Conservation (phyloP, 345 rosid species). For the Populus pruinosa region DNA sequence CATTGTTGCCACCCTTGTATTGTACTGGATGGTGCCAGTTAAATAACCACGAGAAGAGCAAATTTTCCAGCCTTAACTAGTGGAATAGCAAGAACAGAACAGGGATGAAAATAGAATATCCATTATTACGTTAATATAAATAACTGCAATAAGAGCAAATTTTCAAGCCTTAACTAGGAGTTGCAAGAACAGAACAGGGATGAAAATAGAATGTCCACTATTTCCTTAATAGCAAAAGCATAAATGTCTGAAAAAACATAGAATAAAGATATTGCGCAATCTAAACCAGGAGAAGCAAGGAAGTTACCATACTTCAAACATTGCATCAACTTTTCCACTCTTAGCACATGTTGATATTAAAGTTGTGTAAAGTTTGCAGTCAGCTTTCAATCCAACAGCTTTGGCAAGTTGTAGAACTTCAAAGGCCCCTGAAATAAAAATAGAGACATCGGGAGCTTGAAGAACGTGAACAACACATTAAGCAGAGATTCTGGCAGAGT, state of each 20-base stretch:
- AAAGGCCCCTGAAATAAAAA: constrained; percentile 57
- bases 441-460: constrained; percentile 19
- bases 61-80: neutral
- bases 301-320: constrained; percentile 73
- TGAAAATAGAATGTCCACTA: neutral
- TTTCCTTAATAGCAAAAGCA: neutral
- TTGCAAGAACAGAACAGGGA: neutral
- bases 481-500: neutral
- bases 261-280: neutral
- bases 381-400: constrained; percentile 64
- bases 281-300: constrained; percentile 11
- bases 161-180: neutral
- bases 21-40: neutral
- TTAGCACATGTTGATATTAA: constrained; percentile 90
- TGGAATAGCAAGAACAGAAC: neutral
- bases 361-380: constrained; percentile 90
- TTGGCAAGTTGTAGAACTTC: constrained; percentile 65
- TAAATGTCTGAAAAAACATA: neutral
- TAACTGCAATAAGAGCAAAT: neutral
- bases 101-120: neutral
- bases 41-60: neutral
- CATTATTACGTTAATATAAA: neutral
- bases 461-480: constrained; percentile 2
- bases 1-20: neutral
- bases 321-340: constrained; percentile 90